Evolutionary conservation across 768 basidiomycete genomes (phyloP).

Genomic region (Cubamyces lactineus): DNA sequence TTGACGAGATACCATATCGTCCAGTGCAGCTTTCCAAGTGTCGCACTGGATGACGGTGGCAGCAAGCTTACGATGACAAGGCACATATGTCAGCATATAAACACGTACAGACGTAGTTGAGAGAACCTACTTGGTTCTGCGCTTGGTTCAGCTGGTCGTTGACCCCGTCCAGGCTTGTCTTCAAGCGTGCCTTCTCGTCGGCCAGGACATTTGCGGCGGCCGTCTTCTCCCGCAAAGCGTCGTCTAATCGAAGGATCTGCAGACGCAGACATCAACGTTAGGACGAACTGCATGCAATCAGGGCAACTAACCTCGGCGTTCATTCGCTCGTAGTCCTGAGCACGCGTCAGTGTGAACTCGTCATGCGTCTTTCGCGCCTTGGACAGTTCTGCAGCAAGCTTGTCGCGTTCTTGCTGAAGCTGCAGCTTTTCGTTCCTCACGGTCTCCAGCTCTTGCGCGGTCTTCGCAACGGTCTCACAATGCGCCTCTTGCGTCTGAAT

Average conservation of each 20-base stretch:
- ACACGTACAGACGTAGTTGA: background rate
- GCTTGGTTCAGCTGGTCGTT: background rate
- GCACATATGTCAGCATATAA: too few species aligned
- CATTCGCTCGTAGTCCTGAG: slow-evolving; percentile 2
- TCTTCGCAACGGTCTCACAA: background rate
- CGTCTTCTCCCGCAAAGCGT: background rate
- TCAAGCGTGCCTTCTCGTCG: background rate
- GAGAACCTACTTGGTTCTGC: background rate
- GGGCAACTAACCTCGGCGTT: background rate
- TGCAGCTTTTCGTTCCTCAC: background rate
- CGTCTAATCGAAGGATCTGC: background rate
- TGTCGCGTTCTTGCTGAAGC: background rate
- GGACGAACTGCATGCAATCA: background rate
- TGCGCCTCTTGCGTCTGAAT: background rate
- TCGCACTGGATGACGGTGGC: slow-evolving; percentile 13
- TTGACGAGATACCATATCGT: slow-evolving; percentile 8
- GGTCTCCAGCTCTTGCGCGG: background rate
- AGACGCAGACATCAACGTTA: background rate
- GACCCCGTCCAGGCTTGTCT: background rate
- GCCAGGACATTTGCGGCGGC: background rate
- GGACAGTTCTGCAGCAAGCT: background rate
- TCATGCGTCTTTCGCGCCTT: background rate
- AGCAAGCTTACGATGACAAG: background rate
- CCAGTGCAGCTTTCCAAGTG: slow-evolving; percentile 8
- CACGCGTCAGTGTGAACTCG: background rate